phyloP scores from a whole-genome alignment of 495 filamentous ascomycete genomes.

The Aspergillus ostianus region DNA sequence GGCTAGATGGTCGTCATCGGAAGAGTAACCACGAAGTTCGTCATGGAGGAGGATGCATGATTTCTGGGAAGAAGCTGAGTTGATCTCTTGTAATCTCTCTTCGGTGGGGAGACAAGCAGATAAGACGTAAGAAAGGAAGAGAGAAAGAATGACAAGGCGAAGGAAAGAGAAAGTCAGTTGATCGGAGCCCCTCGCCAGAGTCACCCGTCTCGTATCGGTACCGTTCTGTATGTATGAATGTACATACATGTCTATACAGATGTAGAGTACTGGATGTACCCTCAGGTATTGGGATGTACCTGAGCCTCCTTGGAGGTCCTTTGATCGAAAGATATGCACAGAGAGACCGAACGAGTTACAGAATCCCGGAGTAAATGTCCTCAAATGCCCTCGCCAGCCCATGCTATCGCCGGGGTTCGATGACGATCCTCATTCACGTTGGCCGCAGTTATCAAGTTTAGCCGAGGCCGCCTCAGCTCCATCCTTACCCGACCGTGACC shows the following conservation, averaged over 20 bases:
- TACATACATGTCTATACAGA: no score
- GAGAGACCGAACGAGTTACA: no score
- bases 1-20: background rate
- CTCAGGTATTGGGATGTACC: no score
- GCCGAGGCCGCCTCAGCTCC: slow-evolving; percentile 34
- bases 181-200: background rate
- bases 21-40: background rate
- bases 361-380: background rate
- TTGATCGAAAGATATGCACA: no score
- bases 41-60: slow-evolving; percentile 15
- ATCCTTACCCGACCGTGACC: slow-evolving; percentile 17
- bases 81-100: background rate
- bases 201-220: background rate
- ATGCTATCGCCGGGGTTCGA: background rate
- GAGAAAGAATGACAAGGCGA: background rate
- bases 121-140: background rate
- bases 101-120: no score
- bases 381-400: no score
- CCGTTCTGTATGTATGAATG: background rate
- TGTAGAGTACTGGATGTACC: no score
- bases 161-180: slow-evolving; percentile 4
- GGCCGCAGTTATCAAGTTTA: slow-evolving; percentile 20
- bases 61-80: slow-evolving; percentile 3
- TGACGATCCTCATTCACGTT: slow-evolving; percentile 3
- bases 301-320: no score